Evolutionary conservation across 805 yeast species (phyloP).

Genomic region (Kuraishia capsulata): DNA sequence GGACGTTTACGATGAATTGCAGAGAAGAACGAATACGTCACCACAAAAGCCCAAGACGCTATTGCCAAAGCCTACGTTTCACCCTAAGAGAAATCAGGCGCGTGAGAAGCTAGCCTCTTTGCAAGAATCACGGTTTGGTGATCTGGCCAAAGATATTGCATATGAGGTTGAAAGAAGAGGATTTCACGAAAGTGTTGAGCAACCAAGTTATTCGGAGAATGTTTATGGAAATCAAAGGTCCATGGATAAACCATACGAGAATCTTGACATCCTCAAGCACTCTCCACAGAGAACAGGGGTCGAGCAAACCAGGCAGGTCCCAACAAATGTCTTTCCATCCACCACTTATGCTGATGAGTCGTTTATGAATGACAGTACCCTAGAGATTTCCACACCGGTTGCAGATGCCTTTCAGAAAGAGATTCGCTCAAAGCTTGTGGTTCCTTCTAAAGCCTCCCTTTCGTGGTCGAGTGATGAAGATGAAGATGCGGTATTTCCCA

Average conservation of each 20-base stretch:
- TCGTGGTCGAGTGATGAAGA: conserved; percentile 89
- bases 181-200: conserved; percentile 24
- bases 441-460: conserved; percentile 78
- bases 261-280: not conserved
- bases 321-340: too few species aligned
- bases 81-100: conserved; percentile 93
- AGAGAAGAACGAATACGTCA: conserved; percentile 59
- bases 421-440: conserved; percentile 54
- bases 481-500: conserved; percentile 29
- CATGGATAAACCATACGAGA: not conserved
- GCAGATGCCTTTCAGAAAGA: conserved; percentile 21
- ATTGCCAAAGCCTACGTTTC: conserved; percentile 65
- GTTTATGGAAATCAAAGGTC: too few species aligned
- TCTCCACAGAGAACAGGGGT: not conserved
- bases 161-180: conserved; percentile 78
- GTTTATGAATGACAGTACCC: not conserved
- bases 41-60: conserved; percentile 53
- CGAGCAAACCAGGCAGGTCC: too few species aligned
- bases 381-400: conserved; percentile 1
- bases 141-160: conserved; percentile 81
- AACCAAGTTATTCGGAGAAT: too few species aligned
- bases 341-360: not conserved
- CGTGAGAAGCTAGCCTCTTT: conserved; percentile 82
- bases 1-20: conserved; percentile 89
- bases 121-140: conserved; percentile 77